Base-by-base conservation (phyloP, 1,284 basidiomycete genomes). In the Bondarzewia mesenterica region DNA sequence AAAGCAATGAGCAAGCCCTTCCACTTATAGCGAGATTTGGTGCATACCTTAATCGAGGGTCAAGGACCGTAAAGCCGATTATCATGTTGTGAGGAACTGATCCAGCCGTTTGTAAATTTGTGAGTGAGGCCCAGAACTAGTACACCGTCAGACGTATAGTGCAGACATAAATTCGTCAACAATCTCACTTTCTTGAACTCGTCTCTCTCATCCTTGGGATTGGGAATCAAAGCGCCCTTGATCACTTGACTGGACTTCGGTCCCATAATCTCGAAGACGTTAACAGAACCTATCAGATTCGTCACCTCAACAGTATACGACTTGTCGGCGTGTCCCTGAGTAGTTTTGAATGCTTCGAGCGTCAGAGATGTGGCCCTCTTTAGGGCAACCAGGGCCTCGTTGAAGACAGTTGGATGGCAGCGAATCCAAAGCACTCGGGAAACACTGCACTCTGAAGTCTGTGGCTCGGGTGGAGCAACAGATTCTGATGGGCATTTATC, bases 251-350 rank as follows among this genome's bases (percentile, higher is more conserved):
- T 90, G 0, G 89, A 75, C 59, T 84, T 85, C 1, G 88, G 87
- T 2, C 93, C 93, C 70, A 87, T 85, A 16, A 95, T 77, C 60
- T 96, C 91, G 57, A 93, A 93, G 2, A 82, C 73, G 51, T 89
- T 89, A 27, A 93, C 60, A 43, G 82, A 74, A 3, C 78, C 78
- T 42, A 82, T 69, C 42, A 92, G 61, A 62, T 93, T 85, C 3
- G 74, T 70, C 10, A 93, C 71, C 53, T 86, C 78, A 4, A 92
- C 64, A 26, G 71, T 66, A 10, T 68, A 62, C 7, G 64, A 60
- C 15, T 65, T 60, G 14, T 50, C 54, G 32, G 56, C 56, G 47
- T 61, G 54, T 14, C 58, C 59, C 29, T 44, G 22, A 36, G 59
- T 54, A 39, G 60, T 60, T 51, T 73, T 71, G 16, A 65, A 60